Percentiles rank a stretch among this genome's conserved stretches.
Conservation (phyloP, 176 grass and related monocot genomes). For the Tuctoria greenei region DNA sequence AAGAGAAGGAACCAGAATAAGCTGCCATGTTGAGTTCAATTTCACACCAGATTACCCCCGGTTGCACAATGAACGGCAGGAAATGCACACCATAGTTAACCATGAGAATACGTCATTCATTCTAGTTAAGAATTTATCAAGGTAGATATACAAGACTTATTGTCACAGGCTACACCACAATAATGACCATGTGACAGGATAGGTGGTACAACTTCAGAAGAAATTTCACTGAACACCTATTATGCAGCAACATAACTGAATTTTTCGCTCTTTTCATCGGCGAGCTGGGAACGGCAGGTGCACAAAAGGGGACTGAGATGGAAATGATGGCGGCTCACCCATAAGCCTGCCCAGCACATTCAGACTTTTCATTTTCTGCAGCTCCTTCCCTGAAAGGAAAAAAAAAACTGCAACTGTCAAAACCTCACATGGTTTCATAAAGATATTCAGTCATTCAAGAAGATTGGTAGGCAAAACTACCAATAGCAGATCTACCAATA, state of each 20-base stretch:
- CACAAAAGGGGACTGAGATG: conserved; percentile 38
- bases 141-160: conserved; percentile 6
- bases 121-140: conserved; percentile 19
- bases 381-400: conserved; percentile 65
- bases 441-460: conserved; percentile 22
- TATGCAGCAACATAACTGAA: background rate
- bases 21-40: background rate
- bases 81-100: background rate
- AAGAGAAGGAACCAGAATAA: background rate
- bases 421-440: background rate
- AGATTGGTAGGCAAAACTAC: background rate
- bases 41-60: conserved; percentile 10
- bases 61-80: background rate
- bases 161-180: conserved; percentile 6
- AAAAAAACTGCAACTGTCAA: conserved; percentile 5
- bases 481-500: background rate
- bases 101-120: background rate
- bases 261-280: conserved; percentile 29
- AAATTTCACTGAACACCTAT: background rate
- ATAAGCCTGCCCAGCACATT: conserved; percentile 68
- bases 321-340: conserved; percentile 17
- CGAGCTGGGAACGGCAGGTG: conserved; percentile 27
- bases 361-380: conserved; percentile 86
- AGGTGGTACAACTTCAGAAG: conserved; percentile 17
- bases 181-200: background rate